Evolutionary conservation across 306 rosid genomes (phyloP), one percentile per base, ranked within the genome.

Genomic region (Cyclanthera cordifolia): DNA sequence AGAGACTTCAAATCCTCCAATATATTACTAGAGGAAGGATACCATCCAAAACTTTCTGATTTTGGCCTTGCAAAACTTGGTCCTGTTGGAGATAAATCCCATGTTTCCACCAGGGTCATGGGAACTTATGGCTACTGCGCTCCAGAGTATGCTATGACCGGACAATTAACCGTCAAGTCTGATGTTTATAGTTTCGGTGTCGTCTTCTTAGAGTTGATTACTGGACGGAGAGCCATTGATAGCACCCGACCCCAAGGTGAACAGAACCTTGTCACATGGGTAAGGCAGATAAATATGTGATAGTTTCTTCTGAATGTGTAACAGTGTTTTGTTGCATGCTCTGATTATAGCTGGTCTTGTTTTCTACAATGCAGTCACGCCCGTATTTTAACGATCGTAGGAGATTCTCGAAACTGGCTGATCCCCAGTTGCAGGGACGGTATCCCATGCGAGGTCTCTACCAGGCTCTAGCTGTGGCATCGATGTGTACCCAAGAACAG

Each of bases 21-120:
- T 71, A 90, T 90, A 77, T 90, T 90, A 78, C 78, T 90, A 60
- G 95, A 87, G 6, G 95, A 90, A 81, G 95, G 85, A 71, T 90
- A 58, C 75, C 92, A 84, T 41, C 96, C 96, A 25, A 90, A 84
- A 79, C 96, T 90, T 78, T 90, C 96, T 73, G 96, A 90, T 79
- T 90, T 90, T 72, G 96, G 96, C 69, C 96, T 90, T 57, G 96
- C 96, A 12, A 90, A 90, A 84, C 96, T 90, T 60, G 96, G 96
- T 76, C 96, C 96, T 21, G 85, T 85, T 4, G 96, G 95, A 63
- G 95, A 90, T 79, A 90, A 90, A 78, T 90, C 96, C 16, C 96
- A 90, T 32, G 95, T 90, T 79, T 90, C 95, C 69, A 90, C 96
- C 52, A 79, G 95, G 75, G 96, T 90, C 48, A 90, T 87, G 96